A percentile compares a stretch with the other conserved stretches of the same genome.
Conservation (phyloP, 495 filamentous ascomycete genomes). For the Polyplosphaeria fusca region DNA sequence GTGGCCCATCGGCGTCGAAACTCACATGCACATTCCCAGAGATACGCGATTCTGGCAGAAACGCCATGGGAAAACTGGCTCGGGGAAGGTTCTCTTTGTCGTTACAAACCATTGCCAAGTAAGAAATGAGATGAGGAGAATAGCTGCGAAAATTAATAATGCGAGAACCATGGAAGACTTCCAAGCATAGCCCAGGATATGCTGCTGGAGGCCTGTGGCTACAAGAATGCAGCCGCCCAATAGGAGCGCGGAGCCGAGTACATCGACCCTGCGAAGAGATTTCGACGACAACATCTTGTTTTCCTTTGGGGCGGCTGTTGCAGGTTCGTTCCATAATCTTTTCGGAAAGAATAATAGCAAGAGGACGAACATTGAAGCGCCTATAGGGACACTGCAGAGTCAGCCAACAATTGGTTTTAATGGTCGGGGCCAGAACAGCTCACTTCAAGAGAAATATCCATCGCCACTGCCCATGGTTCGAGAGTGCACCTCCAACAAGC, state of each 20-base stretch:
- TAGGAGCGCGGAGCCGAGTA: constrained; percentile 11
- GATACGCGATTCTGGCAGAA: constrained; percentile 14
- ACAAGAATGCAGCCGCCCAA: constrained; percentile 18
- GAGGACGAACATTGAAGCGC: not conserved
- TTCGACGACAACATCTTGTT: too few relatives aligned
- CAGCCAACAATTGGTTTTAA: too few relatives aligned
- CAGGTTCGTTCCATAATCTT: not conserved
- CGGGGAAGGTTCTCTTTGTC: not conserved
- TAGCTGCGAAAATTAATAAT: constrained; percentile 8
- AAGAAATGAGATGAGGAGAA: constrained; percentile 11
- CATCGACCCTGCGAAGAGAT: constrained; percentile 9
- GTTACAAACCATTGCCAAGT: constrained; percentile 17
- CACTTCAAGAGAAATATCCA: constrained; percentile 45
- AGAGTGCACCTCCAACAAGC: constrained; percentile 46
- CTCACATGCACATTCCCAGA: constrained; percentile 14
- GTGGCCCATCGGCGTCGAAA: too few relatives aligned
- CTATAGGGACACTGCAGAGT: constrained; percentile 2
- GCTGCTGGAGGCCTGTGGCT: constrained; percentile 18
- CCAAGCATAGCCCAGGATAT: constrained; percentile 8
- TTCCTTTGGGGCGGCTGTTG: constrained; percentile 6
- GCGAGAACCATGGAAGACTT: not conserved
- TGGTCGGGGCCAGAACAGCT: too few relatives aligned
- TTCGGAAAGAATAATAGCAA: constrained; percentile 11
- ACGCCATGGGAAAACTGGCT: constrained; percentile 24
- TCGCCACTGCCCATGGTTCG: constrained; percentile 43